Evolutionary conservation across 495 filamentous ascomycete genomes (phyloP).

Genomic region (Podospora australis): DNA sequence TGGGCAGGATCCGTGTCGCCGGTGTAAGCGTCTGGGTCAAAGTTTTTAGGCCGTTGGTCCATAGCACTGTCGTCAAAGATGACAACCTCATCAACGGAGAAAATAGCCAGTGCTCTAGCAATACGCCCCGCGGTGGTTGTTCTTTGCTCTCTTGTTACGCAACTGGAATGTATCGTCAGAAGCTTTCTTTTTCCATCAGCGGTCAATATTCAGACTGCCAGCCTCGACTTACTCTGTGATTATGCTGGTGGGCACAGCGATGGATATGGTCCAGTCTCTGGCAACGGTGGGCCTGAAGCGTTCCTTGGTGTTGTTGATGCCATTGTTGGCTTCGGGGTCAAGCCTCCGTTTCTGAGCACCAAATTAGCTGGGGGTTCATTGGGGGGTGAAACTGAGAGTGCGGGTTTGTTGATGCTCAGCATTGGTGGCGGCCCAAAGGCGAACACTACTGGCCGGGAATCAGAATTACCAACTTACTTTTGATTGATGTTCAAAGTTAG

Average conservation of each 20-base stretch:
- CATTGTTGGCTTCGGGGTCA: conserved; percentile 31
- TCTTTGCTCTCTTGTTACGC: conserved; percentile 55
- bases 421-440: no score
- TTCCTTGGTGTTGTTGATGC: conserved; percentile 8
- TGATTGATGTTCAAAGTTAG: conserved; percentile 15
- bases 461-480: conserved; percentile 13
- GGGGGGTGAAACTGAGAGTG: no score
- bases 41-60: conserved; percentile 31
- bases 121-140: conserved; percentile 59
- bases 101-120: conserved; percentile 66
- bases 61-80: conserved; percentile 58
- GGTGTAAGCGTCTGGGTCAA: conserved; percentile 49
- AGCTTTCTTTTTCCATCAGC: no score
- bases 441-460: no score
- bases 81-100: conserved; percentile 71
- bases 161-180: no score
- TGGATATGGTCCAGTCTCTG: conserved; percentile 42
- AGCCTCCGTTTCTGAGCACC: conserved; percentile 34
- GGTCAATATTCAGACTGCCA: conserved; percentile 3
- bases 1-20: conserved; percentile 59
- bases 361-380: conserved; percentile 3
- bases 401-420: no score
- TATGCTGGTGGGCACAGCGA: conserved; percentile 42
- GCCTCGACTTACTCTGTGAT: conserved; percentile 37
- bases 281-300: conserved; percentile 33